A percentile compares a stretch with the other conserved stretches of the same genome.
Evolutionary conservation across 495 filamentous ascomycete species (phyloP).

Genomic region (Cairneyella variabilis): DNA sequence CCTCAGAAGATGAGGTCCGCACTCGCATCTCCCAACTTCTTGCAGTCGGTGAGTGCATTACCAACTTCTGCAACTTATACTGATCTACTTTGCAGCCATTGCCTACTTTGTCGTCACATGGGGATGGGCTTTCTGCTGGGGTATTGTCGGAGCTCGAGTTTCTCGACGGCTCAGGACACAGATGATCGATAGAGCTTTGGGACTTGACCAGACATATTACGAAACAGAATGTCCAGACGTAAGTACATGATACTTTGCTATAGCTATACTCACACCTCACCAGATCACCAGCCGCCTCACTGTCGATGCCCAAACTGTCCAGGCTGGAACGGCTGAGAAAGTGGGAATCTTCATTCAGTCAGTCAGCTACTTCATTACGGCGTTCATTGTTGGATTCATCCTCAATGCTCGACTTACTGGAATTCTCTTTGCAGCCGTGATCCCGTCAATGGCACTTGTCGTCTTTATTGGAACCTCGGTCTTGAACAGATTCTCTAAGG

Average conservation of each 20-base stretch:
- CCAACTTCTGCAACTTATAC: conserved; percentile 34
- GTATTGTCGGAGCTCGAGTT: conserved; percentile 56
- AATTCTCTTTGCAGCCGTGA: conserved; percentile 60
- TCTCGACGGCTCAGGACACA: conserved; percentile 56
- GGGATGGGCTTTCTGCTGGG: conserved; percentile 54
- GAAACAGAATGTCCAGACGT: conserved; percentile 57
- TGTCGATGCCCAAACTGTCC: conserved; percentile 50
- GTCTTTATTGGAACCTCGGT: conserved; percentile 45
- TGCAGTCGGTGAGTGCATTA: conserved; percentile 28
- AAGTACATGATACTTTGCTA: too few relatives aligned
- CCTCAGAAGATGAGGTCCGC: conserved; percentile 33
- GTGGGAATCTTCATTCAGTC: conserved; percentile 57
- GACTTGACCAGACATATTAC: conserved; percentile 61
- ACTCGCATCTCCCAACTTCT: conserved; percentile 9
- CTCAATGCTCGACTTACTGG: conserved; percentile 55
- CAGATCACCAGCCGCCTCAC: conserved; percentile 61
- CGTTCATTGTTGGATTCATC: conserved; percentile 62
- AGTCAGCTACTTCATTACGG: conserved; percentile 57
- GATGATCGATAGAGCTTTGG: conserved; percentile 56
- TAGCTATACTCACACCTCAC: conserved; percentile 42
- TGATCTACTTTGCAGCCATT: conserved; percentile 57
- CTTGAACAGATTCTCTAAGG: conserved; percentile 54
- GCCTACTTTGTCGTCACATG: conserved; percentile 62
- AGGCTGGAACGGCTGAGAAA: conserved; percentile 59
- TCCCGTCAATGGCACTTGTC: conserved; percentile 51